phyloP scores from a whole-genome alignment of 1,284 basidiomycete genomes.

The Apiotrichum sp. region DNA sequence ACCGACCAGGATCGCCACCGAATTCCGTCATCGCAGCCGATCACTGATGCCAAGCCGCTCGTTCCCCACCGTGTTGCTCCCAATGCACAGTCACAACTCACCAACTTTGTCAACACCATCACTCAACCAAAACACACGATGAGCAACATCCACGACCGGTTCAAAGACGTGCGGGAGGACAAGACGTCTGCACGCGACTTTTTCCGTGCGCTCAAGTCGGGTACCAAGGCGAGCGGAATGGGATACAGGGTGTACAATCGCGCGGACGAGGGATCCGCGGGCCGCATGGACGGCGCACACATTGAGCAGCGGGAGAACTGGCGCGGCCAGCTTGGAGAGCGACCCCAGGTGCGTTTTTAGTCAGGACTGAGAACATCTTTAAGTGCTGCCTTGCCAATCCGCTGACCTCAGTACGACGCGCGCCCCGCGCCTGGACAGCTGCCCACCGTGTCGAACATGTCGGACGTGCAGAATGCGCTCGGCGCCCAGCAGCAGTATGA shows the following conservation, averaged over 20 bases:
- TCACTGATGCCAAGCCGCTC: too few species aligned
- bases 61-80: too few species aligned
- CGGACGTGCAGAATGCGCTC: slow-evolving; percentile 10
- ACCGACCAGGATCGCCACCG: too few species aligned
- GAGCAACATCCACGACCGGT: slow-evolving; percentile 11
- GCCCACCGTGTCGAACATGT: slow-evolving; percentile 1
- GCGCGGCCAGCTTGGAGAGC: not conserved
- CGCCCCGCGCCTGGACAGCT: slow-evolving; percentile 6
- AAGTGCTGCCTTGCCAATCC: too few species aligned
- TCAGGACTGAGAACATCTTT: too few species aligned
- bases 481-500: slow-evolving; percentile 10
- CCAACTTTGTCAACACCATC: too few species aligned
- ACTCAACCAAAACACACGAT: not conserved
- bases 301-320: not conserved
- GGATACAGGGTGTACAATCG: slow-evolving; percentile 8
- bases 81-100: too few species aligned
- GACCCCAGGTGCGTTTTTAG: not conserved
- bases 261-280: slow-evolving; percentile 6
- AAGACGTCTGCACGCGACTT: slow-evolving; percentile 2
- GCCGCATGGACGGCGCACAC: not conserved
- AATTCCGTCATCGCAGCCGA: too few species aligned
- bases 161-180: slow-evolving; percentile 6
- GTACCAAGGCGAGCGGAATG: slow-evolving; percentile 5
- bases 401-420: slow-evolving; percentile 5
- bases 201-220: slow-evolving; percentile 7